A percentile compares a stretch with the other conserved stretches of the same genome.
These are phyloP conservation scores for Mycoemilia scoparia DNA, from an alignment of 192 early-diverging fungal genomes.

Conservation along the genomic window DNA sequence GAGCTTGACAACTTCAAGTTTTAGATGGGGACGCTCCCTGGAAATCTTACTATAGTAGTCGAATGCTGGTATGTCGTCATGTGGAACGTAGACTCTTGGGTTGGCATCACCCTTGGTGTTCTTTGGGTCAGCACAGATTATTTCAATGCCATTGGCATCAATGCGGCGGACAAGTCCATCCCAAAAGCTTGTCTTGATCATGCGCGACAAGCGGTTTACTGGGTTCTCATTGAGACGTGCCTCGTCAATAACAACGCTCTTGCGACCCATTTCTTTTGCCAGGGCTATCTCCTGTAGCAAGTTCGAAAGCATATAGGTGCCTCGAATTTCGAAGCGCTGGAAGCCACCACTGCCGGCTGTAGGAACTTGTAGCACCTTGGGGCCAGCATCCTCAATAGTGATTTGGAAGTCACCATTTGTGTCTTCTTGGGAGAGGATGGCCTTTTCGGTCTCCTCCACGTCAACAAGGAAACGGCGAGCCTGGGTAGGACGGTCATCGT, in stretches of 20 bases:
- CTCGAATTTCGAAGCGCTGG: slow-evolving; percentile 76
- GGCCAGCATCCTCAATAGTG: slow-evolving; percentile 78
- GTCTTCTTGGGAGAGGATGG: slow-evolving; percentile 81
- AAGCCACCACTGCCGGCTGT: slow-evolving; percentile 75
- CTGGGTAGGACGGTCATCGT: slow-evolving; percentile 39
- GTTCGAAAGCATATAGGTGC: slow-evolving; percentile 89
- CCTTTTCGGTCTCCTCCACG: slow-evolving; percentile 58
- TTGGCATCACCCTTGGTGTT: slow-evolving; percentile 53
- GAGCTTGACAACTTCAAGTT: slow-evolving; percentile 59
- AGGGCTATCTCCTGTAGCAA: slow-evolving; percentile 88
- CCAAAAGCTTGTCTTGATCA: slow-evolving; percentile 92
- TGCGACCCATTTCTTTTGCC: slow-evolving; percentile 71
- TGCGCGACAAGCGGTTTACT: slow-evolving; percentile 66
- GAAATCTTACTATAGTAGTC: slow-evolving; percentile 67
- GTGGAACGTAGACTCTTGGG: slow-evolving; percentile 88
- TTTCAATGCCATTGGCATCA: slow-evolving; percentile 68
- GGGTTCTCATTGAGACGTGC: slow-evolving; percentile 87
- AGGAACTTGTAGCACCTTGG: slow-evolving; percentile 70
- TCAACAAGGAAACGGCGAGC: slow-evolving; percentile 70
- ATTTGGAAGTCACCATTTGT: slow-evolving; percentile 91
- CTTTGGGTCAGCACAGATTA: slow-evolving; percentile 84
- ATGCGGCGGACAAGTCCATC: slow-evolving; percentile 82
- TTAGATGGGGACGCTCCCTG: slow-evolving; percentile 40
- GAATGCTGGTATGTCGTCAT: slow-evolving; percentile 48
- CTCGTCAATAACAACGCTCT: slow-evolving; percentile 77